Conservation (phyloP, 2,329 filamentous ascomycete genomes). For the Grosmannia serpens region DNA sequence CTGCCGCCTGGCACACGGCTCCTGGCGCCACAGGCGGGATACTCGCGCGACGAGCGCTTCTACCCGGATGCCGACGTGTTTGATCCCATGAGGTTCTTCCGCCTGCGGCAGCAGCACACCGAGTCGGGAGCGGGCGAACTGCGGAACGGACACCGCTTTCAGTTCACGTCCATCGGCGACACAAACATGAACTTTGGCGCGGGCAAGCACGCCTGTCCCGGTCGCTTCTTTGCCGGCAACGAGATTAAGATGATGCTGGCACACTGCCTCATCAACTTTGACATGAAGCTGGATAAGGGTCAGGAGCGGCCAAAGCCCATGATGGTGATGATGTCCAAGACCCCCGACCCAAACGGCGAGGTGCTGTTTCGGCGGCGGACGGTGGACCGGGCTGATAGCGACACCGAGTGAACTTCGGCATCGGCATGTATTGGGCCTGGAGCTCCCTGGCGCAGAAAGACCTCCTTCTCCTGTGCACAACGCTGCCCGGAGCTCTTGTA, state of each 20-base stretch:
- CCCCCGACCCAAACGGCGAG: conserved; percentile 27
- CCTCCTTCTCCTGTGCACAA: too few species aligned
- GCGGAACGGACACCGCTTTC: conserved; percentile 25
- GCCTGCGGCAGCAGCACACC: conserved; percentile 21
- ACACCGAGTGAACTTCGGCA: background rate
- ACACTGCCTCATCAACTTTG: conserved; percentile 30
- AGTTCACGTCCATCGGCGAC: conserved; percentile 30
- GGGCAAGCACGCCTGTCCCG: conserved; percentile 35
- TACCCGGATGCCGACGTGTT: conserved; percentile 30
- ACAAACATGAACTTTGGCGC: conserved; percentile 35
- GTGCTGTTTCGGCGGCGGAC: conserved; percentile 26
- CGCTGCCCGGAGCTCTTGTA: too few species aligned
- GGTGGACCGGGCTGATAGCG: background rate
- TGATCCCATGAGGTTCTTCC: conserved; percentile 38
- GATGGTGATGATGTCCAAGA: conserved; percentile 31
- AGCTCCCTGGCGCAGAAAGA: too few species aligned
- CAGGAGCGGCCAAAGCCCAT: conserved; percentile 27
- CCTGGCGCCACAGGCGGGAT: conserved; percentile 28
- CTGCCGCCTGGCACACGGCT: conserved; percentile 31
- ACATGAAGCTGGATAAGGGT: conserved; percentile 27
- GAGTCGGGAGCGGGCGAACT: background rate
- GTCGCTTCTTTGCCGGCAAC: conserved; percentile 35
- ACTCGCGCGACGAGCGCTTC: conserved; percentile 28
- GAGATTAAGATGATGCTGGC: conserved; percentile 33
- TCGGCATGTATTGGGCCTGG: too few species aligned